Evolutionary conservation across 257 asterid species (phyloP), one percentile per base, ranked within the genome.

Genomic region (Solanum chilense): DNA sequence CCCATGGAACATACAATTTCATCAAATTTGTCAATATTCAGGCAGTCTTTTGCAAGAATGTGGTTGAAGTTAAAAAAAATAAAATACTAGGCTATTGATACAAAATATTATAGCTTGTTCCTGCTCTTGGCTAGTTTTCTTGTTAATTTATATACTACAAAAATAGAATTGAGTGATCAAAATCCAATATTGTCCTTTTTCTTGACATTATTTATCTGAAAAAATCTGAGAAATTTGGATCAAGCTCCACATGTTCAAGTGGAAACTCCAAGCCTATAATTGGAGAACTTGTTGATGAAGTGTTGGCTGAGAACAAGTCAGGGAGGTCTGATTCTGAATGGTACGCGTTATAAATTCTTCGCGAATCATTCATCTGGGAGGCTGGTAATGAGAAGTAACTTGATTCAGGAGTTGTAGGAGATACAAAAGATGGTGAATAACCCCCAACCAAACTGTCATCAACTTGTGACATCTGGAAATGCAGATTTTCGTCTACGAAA

Each of bases 251-350:
- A 9, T 88, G 93, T 41, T 92, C 95, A 41, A 89, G 87, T 25
- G 92, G 84, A 86, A 93, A 93, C 83, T 92, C 98, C 91, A 92
- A 89, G n/a, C 96, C 93, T 70, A 91, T 93, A 68, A 91, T 94
- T 23, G 98, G 95, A 39, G 98, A 94, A 89, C 93, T 91, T 75
- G 96, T 92, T 41, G 95, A 92, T 8, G 98, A 94, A 52, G 96
- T 91, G 88, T 91, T 91, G 35, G 94, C 96, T 35, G 96, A 94
- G 87, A 93, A 78, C 83, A 94, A 89, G 56, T 92, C 93, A 7
- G 91, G 91, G 39, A 84, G 90, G 86, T 93, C 95, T 47, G 91
- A 88, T 41, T 92, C 92, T 16, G 92, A 84, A 20, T 90, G 87
- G 27, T 89, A 91, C 75, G 86, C 37, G 70, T 80, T 88, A 18